Conservation (phyloP, 1,284 basidiomycete species). For the Tilletia setariae region DNA sequence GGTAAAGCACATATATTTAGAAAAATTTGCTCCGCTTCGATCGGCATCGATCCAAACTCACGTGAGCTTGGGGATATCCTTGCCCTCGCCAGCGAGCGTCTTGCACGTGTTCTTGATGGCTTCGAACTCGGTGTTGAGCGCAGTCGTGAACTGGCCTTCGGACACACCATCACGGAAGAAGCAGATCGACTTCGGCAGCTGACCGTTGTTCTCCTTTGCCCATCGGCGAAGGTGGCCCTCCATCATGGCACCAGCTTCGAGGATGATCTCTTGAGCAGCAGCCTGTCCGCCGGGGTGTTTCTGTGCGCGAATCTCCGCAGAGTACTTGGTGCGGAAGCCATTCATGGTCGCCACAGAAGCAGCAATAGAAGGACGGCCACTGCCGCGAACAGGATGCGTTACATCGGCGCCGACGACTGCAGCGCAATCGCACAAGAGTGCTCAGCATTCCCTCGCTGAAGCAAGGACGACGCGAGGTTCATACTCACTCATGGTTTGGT, state of each 20-base stretch:
- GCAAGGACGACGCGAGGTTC: background rate
- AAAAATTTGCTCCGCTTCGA: background rate
- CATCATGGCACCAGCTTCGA: conserved; percentile 41
- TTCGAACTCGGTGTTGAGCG: conserved; percentile 55
- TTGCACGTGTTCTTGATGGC: conserved; percentile 47
- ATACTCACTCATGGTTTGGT: conserved; percentile 50
- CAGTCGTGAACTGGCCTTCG: conserved; percentile 58
- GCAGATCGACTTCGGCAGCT: conserved; percentile 54
- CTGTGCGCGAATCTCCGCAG: background rate
- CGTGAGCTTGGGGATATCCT: conserved; percentile 53
- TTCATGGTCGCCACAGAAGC: conserved; percentile 57
- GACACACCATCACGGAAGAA: conserved; percentile 59
- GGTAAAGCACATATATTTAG: too few species aligned
- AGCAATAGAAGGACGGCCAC: conserved; percentile 57
- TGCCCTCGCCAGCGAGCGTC: conserved; percentile 30
- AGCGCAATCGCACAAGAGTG: background rate
- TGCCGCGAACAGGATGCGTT: conserved; percentile 48
- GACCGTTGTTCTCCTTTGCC: conserved; percentile 39
- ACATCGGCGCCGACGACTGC: conserved; percentile 55
- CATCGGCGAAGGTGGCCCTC: conserved; percentile 34
- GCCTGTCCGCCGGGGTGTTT: conserved; percentile 17
- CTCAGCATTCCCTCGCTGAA: background rate
- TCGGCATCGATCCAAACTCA: conserved; percentile 29
- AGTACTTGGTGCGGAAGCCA: conserved; percentile 27
- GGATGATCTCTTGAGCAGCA: conserved; percentile 52